A percentile compares a stretch with the other conserved stretches of the same genome.
These are phyloP conservation scores for Verticillium albo-atrum DNA, from an alignment of 2,329 filamentous ascomycete genomes.

Conservation along the genomic window DNA sequence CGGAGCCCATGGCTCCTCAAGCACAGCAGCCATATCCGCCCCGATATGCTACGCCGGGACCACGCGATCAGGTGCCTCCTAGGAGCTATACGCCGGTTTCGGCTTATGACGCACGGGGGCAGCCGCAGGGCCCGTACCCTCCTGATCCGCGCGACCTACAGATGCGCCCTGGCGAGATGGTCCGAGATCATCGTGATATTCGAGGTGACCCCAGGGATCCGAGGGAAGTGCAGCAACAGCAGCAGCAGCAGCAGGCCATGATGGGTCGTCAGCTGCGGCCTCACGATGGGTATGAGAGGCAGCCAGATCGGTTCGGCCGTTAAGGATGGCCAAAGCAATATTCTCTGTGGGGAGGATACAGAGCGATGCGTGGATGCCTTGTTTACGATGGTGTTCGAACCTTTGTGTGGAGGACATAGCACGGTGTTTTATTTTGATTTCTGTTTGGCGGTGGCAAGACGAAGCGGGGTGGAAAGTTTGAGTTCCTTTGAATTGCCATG, in stretches of 20 bases:
- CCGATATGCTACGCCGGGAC: conserved; percentile 39
- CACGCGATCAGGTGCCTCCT: conserved; percentile 38
- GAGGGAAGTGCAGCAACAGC: conserved; percentile 19
- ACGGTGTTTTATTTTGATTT: too few species aligned
- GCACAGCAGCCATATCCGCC: conserved; percentile 29
- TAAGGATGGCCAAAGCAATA: conserved; percentile 15
- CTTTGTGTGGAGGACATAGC: too few species aligned
- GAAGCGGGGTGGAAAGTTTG: too few species aligned
- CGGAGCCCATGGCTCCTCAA: conserved; percentile 36
- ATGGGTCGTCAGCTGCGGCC: conserved; percentile 37
- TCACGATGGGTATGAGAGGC: conserved; percentile 38
- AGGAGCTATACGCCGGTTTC: conserved; percentile 42
- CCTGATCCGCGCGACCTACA: conserved; percentile 29
- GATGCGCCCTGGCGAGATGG: conserved; percentile 25
- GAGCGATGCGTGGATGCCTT: too few species aligned
- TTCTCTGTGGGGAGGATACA: too few species aligned
- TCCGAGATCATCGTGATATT: conserved; percentile 17
- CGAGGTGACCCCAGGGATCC: conserved; percentile 27
- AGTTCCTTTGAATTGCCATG: too few species aligned
- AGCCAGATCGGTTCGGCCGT: conserved; percentile 39
- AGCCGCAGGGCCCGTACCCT: conserved; percentile 29
- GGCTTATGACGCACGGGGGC: conserved; percentile 35
- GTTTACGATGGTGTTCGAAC: too few species aligned
- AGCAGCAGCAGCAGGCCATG: conserved; percentile 19
- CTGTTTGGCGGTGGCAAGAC: too few species aligned